Evolutionary conservation across 352 stramenopile species (phyloP).

Genomic region (Phytopythium kandeliae): DNA sequence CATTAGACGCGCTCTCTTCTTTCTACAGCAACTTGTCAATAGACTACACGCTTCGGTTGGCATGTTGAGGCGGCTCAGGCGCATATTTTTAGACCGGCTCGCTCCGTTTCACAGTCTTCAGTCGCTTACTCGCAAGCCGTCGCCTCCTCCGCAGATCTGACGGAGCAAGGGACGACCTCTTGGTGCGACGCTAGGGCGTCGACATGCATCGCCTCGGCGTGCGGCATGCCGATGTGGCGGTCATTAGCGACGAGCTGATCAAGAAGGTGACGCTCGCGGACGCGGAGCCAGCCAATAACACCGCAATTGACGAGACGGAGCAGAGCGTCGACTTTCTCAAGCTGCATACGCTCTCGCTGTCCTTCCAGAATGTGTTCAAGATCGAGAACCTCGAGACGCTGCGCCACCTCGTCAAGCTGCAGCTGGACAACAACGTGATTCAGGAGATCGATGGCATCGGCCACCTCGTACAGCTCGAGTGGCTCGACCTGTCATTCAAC

Average conservation of each 20-base stretch:
- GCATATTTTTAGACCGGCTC: neutral
- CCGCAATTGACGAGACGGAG: constrained; percentile 59
- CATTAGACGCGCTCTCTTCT: constrained; percentile 1
- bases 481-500: constrained; percentile 95
- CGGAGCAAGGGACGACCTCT: neutral
- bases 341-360: constrained; percentile 78
- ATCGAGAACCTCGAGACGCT: constrained; percentile 94
- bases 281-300: constrained; percentile 60
- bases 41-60: too few relatives aligned
- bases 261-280: constrained; percentile 54
- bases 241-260: constrained; percentile 81
- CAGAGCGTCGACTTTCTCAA: constrained; percentile 70
- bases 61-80: neutral
- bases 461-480: constrained; percentile 85
- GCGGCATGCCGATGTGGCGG: constrained; percentile 65
- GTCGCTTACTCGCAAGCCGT: neutral
- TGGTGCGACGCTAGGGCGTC: neutral
- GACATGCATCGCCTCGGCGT: constrained; percentile 70
- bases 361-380: constrained; percentile 92
- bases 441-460: constrained; percentile 85
- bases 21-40: neutral
- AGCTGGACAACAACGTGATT: constrained; percentile 95
- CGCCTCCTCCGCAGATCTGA: neutral
- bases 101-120: neutral
- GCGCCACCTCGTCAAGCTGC: constrained; percentile 84